Evolutionary conservation across 768 basidiomycete species (phyloP), one percentile per base, ranked within the genome.

Genomic region (Trametes elegans): DNA sequence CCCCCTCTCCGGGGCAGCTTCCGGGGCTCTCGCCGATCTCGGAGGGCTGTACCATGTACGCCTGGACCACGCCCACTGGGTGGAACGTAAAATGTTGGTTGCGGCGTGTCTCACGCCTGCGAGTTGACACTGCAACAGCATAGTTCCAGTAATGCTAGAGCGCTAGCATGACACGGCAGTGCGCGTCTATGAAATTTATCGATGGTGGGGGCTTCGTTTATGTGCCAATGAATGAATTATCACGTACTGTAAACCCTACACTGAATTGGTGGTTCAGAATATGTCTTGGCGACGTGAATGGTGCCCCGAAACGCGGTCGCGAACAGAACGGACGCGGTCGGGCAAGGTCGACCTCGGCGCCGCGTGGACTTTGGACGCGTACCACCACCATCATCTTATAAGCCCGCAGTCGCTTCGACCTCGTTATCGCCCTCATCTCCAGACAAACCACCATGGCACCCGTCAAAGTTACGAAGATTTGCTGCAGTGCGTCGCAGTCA

Each of bases 381-480:
- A 50, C 57, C 46, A 47, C 46, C 55, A 57, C 45, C 57, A 61
- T 71, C 58, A 53, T 11, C 38, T 40, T 52, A 55, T 52, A 59
- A 53, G 42, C 42, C 51, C 23, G 24, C 52, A 28, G 47, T 26
- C 46, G 26, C 27, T 49, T 14, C 34, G 10, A 28, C 56, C 51
- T 52, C 45, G 58, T 46, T 56, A 58, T 52, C 55, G 29, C 58
- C 62, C 58, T 57, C 58, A 49, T 52, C 50, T 58, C 52, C 26
- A 31, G 29, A 46, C 23, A 34, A 39, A 36, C 49, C 60, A 45
- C 57, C 55, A 84, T 84, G 82, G 70, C 79, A 62, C 78, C 77
- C 52, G 73, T 85, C 59, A 76, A 78, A 59, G 87, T 93, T 62
- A 79, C 80, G 60, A 92, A 85, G 68, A 89, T 93, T 62, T 93